Percentiles rank a stretch among this genome's conserved stretches.
phyloP scores from a whole-genome alignment of 1,284 basidiomycete genomes.

The Farysia itapuensis region DNA sequence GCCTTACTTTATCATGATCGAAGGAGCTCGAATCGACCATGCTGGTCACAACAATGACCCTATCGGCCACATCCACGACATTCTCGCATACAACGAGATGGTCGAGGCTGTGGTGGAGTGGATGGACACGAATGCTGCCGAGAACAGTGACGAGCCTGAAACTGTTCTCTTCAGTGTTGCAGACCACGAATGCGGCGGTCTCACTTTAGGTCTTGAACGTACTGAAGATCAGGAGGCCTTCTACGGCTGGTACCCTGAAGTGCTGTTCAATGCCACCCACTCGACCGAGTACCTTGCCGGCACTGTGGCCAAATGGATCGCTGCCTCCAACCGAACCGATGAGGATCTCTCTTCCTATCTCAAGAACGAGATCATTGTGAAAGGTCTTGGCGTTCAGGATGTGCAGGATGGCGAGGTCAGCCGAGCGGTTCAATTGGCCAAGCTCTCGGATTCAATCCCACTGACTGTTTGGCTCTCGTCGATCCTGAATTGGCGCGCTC shows the following conservation, averaged over 20 bases:
- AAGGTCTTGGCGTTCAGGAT: slow-evolving; percentile 35
- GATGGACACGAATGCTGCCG: slow-evolving; percentile 38
- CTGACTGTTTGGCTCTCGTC: slow-evolving; percentile 30
- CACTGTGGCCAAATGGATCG: slow-evolving; percentile 33
- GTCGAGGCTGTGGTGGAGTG: slow-evolving; percentile 39
- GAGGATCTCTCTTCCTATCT: slow-evolving; percentile 42
- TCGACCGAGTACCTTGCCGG: slow-evolving; percentile 51
- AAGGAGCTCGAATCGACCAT: slow-evolving; percentile 53
- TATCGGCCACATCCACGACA: slow-evolving; percentile 55
- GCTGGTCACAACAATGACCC: slow-evolving; percentile 59
- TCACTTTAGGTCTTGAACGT: slow-evolving; percentile 44
- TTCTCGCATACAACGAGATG: slow-evolving; percentile 52
- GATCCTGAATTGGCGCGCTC: slow-evolving; percentile 48
- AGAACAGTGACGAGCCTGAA: slow-evolving; percentile 30
- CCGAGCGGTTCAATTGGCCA: slow-evolving; percentile 28
- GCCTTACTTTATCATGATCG: slow-evolving; percentile 59
- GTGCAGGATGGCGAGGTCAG: slow-evolving; percentile 40
- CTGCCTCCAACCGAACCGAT: slow-evolving; percentile 40
- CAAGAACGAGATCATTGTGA: slow-evolving; percentile 25
- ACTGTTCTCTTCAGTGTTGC: slow-evolving; percentile 50
- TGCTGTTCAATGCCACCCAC: slow-evolving; percentile 47
- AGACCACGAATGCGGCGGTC: slow-evolving; percentile 57
- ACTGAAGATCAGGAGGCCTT: slow-evolving; percentile 31
- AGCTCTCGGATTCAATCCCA: slow-evolving; percentile 27
- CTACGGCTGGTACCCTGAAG: slow-evolving; percentile 51